phyloP scores from a whole-genome alignment of 192 early-diverging fungal genomes.

The Coemansia umbellata region DNA sequence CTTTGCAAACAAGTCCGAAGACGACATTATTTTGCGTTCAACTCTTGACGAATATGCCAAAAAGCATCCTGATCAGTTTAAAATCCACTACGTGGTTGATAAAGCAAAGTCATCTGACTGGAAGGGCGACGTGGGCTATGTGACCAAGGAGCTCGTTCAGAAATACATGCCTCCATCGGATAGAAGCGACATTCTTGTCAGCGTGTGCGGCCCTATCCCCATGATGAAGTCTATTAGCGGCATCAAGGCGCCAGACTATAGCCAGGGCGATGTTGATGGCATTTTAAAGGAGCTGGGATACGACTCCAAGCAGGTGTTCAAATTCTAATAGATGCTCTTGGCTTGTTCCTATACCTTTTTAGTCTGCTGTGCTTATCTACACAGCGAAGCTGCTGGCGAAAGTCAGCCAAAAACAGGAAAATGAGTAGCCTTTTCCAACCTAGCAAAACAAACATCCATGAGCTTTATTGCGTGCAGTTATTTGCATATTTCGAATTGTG shows the following conservation, averaged over 20 bases:
- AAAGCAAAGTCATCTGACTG: constrained; percentile 59
- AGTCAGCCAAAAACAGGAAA: too few species aligned
- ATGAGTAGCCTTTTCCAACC: too few species aligned
- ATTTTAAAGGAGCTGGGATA: constrained; percentile 79
- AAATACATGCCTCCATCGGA: constrained; percentile 61
- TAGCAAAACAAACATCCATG: too few species aligned
- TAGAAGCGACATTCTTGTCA: constrained; percentile 54
- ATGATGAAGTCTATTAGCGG: constrained; percentile 75
- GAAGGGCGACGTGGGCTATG: constrained; percentile 70
- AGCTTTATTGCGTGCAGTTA: too few species aligned
- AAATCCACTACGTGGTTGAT: constrained; percentile 63
- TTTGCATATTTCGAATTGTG: too few species aligned
- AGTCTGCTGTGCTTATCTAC: neutral
- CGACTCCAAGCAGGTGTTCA: constrained; percentile 70
- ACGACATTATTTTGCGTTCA: constrained; percentile 71
- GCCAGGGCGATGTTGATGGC: constrained; percentile 80
- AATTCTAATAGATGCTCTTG: constrained; percentile 54
- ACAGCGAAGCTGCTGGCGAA: too few species aligned
- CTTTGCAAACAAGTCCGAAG: constrained; percentile 71
- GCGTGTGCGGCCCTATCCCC: constrained; percentile 65
- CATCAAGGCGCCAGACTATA: constrained; percentile 72
- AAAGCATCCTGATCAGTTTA: constrained; percentile 60
- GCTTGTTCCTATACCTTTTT: neutral
- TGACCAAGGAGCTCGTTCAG: constrained; percentile 68
- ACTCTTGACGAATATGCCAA: constrained; percentile 60